These are phyloP conservation scores for Hibiscus trionum DNA, from an alignment of 345 rosid species.

Conservation along the genomic window DNA sequence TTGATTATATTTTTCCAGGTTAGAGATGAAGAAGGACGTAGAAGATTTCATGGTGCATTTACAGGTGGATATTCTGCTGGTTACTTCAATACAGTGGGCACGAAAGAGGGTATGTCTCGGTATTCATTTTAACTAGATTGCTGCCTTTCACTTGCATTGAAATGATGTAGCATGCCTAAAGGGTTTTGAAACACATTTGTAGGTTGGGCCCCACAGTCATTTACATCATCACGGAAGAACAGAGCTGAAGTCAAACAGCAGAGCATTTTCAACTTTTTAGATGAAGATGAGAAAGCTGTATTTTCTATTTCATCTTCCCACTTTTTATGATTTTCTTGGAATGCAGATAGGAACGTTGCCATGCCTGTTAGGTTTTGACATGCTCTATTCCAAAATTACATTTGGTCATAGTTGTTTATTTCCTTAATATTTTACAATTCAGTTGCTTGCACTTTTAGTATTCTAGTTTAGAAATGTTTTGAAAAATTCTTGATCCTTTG, in stretches of 20 bases:
- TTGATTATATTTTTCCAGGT: constrained; percentile 41
- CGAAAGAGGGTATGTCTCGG: constrained; percentile 65
- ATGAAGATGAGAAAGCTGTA: constrained; percentile 89
- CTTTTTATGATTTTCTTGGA: constrained; percentile 1
- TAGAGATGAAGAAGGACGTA: constrained; percentile 91
- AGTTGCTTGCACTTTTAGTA: not conserved
- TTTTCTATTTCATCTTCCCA: constrained; percentile 18
- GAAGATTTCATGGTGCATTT: constrained; percentile 98
- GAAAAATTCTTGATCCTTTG: not conserved
- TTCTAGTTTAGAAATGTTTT: no score
- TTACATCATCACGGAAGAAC: constrained; percentile 82
- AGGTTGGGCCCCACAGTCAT: constrained; percentile 96
- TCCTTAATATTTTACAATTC: not conserved
- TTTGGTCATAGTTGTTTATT: not conserved
- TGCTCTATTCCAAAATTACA: not conserved
- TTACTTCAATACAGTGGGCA: constrained; percentile 81
- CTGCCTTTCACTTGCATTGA: not conserved
- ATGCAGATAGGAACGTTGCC: not conserved
- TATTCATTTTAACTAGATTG: not conserved
- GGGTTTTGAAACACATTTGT: constrained; percentile 18
- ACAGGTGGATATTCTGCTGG: constrained; percentile 97
- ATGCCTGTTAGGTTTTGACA: not conserved
- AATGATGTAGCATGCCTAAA: not conserved
- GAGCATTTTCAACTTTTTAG: constrained; percentile 71
- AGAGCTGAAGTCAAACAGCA: constrained; percentile 91